These are phyloP conservation scores for Protomyces arabidopsidicola DNA, from an alignment of 1,139 yeast genomes.

Conservation along the genomic window DNA sequence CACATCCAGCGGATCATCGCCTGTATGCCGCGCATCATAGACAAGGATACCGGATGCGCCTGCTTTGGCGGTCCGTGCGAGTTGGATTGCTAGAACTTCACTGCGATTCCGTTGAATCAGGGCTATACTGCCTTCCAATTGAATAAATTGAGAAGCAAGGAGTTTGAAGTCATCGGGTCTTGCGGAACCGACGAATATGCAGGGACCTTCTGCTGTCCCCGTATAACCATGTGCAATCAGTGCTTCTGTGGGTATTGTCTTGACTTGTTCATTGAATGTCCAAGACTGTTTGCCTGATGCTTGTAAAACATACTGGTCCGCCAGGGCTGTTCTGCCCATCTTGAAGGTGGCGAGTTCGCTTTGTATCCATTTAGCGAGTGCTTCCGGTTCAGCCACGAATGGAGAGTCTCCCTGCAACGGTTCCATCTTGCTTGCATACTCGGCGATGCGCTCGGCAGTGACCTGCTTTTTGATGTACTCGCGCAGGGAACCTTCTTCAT, in stretches of 20 bases:
- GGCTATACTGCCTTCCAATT: slow-evolving; percentile 48
- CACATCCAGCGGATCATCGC: slow-evolving; percentile 35
- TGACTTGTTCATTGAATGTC: neutral
- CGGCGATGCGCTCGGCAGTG: neutral
- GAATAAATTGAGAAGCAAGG: slow-evolving; percentile 44
- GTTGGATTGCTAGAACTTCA: slow-evolving; percentile 51
- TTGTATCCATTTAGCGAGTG: slow-evolving; percentile 5
- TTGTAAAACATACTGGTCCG: slow-evolving; percentile 11
- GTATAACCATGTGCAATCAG: slow-evolving; percentile 37
- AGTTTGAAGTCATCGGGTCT: slow-evolving; percentile 52
- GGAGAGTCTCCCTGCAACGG: neutral
- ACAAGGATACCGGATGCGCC: slow-evolving; percentile 58
- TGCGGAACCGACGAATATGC: slow-evolving; percentile 65
- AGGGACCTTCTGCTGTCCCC: slow-evolving; percentile 53
- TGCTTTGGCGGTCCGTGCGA: slow-evolving; percentile 48
- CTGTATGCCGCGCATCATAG: slow-evolving; percentile 37
- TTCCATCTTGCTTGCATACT: slow-evolving; percentile 1
- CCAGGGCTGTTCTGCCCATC: slow-evolving; percentile 21
- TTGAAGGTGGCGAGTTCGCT: slow-evolving; percentile 8
- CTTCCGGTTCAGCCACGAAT: slow-evolving; percentile 1
- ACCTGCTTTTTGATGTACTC: slow-evolving; percentile 13
- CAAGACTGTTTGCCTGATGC: neutral
- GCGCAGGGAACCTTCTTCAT: slow-evolving; percentile 12
- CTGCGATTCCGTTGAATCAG: slow-evolving; percentile 56
- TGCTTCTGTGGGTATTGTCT: neutral